Base-by-base conservation (phyloP, 2,329 filamentous ascomycete genomes). In the Fusarium redolens region DNA sequence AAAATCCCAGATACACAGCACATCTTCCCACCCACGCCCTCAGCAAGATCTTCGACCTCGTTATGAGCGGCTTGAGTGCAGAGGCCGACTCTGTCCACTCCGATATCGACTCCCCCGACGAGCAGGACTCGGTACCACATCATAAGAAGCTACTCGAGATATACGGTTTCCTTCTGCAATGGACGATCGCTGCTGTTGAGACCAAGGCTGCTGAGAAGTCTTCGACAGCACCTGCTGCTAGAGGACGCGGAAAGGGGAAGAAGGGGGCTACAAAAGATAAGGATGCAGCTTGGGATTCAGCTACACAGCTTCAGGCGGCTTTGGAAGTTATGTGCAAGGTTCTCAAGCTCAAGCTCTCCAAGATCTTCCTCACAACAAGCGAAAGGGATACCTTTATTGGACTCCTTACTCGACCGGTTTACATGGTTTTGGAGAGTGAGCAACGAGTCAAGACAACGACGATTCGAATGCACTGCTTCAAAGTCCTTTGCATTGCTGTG, bases 281-380 rank as follows among this genome's bases (percentile, higher is more conserved):
- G 79, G 93, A 97, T 71, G 91, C 90, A 56, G 88, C 84, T 61
- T 98, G 96, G 95, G 96, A 99, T 82, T 96, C 95, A 66, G 92
- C 94, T 5, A 85, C 90, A 4, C 96, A 99, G 81, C 86, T 99
- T 31, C 94, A 98, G 81, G 91, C 90, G 15, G 95, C 96, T 3
- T 89, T 99, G 69, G 95, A 98, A 78, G 91, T 92, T 35, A 98
- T 99, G 94, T 96, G 94, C 85, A 98, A 97, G 81, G 95, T 97
- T 54, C 87, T 99, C 82, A 97, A 95, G 82, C 85, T 98, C 79
- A 98, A 97, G 84, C 87, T 99, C 55, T 90, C 92, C 75, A 95
- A 94, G 79, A 96, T 99, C 69, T 99, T 99, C 79, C 83, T 98
- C 69, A 99, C 96, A 0, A 99, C 96, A 0, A 97, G 96, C 52